Evolutionary conservation across 2,329 filamentous ascomycete genomes (phyloP).

Genomic region (Diplodia sapinea): DNA sequence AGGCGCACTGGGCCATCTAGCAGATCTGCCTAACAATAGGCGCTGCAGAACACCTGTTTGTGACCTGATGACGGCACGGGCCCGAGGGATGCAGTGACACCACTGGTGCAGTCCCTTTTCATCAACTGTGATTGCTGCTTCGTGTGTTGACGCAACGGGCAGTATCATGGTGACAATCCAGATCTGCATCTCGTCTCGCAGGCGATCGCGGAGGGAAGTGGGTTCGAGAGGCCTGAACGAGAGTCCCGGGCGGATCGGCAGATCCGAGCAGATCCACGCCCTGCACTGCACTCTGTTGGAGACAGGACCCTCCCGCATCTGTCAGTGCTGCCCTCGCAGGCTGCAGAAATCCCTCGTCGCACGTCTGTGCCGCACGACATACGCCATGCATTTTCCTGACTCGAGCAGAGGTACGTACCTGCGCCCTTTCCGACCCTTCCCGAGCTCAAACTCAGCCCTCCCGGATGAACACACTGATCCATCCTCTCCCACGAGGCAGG

Average conservation of each 20-base stretch:
- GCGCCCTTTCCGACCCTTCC: neutral
- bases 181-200: neutral
- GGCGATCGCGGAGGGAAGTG: neutral
- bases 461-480: neutral
- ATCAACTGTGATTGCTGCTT: neutral
- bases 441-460: neutral
- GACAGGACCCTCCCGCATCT: neutral
- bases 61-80: neutral
- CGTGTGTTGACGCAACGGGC: neutral
- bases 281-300: neutral
- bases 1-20: slow-evolving; percentile 1
- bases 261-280: neutral
- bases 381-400: neutral
- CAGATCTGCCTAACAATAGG: slow-evolving; percentile 1
- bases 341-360: slow-evolving; percentile 14
- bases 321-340: too few relatives aligned
- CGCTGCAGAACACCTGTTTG: slow-evolving; percentile 4
- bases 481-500: neutral
- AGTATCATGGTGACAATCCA: neutral
- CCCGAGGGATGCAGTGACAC: neutral
- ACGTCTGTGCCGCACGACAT: slow-evolving; percentile 8
- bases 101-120: neutral
- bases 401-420: neutral
- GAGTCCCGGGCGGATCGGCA: neutral
- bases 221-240: neutral